Base-by-base conservation (phyloP, 257 asterid genomes). In the Verbascum thapsus region DNA sequence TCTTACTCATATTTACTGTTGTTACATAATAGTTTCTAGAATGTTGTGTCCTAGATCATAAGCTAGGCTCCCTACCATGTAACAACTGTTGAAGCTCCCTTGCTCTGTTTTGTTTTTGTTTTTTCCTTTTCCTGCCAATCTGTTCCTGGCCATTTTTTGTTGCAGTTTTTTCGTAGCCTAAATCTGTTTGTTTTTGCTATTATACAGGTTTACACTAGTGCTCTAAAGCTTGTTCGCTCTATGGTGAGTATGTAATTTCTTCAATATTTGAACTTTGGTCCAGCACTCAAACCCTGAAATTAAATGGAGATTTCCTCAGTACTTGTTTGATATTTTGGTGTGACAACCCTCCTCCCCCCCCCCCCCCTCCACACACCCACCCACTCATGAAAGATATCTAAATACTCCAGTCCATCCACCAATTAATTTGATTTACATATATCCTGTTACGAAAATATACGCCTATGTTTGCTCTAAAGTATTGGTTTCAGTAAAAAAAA, bases 151-250 rank as follows among this genome's bases (percentile, higher is more conserved):
- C 34, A 19, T 56, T 71, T 41, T 58, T 34, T 40, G 39, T 20
- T 41, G 35, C 15, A 16, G 57, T 16, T 62, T 37, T 51, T 7
- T 8, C 37, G 2, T 66, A 20, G 65, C 30, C 43, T 68, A 72
- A 26, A 55, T 69, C 62, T 16, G 50, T 16, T 10, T 50, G 54
- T 63, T 40, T 54, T n/a, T 73, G 62, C 53, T 81, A 23, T 74
- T n/a, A 47, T 69, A 22, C 88, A 94, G 99, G 98, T 94, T 63
- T 94, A 94, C 78, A 80, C 88, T 41, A 90, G 99, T 76, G 99
- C 99, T 42, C 76, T 94, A 72, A 94, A 90, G 95, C 98, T 94
- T 38, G 98, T 94, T 55, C 96, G 96, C 42, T 90, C 99, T 61
- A 90, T 94, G 99, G 99, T 83, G 61, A 78, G 90, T 80, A 53